These are phyloP conservation scores for Pinus taeda DNA, from an alignment of 75 land plant species.

Conservation along the genomic window DNA sequence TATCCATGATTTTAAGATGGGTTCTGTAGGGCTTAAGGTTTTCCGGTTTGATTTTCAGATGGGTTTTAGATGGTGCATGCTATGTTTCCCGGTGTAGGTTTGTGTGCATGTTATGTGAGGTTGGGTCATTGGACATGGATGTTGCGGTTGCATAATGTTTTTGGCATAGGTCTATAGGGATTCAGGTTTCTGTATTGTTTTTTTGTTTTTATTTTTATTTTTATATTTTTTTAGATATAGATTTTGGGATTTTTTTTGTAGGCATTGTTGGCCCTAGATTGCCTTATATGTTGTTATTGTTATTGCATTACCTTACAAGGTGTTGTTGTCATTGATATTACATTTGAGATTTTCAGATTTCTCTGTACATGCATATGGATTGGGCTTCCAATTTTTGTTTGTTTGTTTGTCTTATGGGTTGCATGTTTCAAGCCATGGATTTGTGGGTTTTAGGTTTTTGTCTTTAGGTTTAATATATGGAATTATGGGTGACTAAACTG, in stretches of 20 bases:
- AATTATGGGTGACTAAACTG: no score
- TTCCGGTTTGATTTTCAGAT: neutral
- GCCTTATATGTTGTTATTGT: neutral
- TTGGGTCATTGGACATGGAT: neutral
- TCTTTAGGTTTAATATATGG: no score
- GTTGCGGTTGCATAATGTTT: neutral
- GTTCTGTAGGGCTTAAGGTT: neutral
- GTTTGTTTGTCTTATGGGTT: no score
- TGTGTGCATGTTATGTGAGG: neutral
- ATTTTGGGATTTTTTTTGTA: neutral
- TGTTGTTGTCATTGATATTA: neutral
- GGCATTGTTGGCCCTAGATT: neutral
- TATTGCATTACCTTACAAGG: no score
- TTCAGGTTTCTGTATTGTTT: no score
- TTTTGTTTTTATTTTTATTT: neutral
- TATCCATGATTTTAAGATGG: neutral
- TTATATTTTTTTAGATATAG: neutral
- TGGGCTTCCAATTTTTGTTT: neutral
- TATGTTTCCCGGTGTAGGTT: neutral
- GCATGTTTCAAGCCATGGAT: no score
- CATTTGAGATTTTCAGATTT: neutral
- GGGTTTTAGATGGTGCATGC: neutral
- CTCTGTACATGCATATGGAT: neutral
- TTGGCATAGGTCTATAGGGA: neutral
- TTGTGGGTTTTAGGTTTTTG: no score